Percentiles rank a stretch among this genome's conserved stretches.
Evolutionary conservation across 257 asterid species (phyloP).

Genomic region (Ligustrum vulgare): DNA sequence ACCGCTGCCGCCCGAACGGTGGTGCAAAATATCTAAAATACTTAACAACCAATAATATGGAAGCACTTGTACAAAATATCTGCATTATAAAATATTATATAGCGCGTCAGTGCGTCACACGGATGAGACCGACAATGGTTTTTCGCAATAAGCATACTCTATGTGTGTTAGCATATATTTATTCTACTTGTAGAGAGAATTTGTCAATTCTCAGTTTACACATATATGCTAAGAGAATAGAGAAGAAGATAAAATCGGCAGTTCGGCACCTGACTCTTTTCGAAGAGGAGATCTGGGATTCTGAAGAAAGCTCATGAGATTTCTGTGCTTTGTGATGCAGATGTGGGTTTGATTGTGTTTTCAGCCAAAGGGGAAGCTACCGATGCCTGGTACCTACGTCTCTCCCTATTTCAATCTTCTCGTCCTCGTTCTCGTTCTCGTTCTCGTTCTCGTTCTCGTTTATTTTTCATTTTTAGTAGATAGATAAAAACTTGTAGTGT

Average conservation of each 20-base stretch:
- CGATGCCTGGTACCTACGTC: slow-evolving; percentile 54
- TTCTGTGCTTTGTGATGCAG: slow-evolving; percentile 82
- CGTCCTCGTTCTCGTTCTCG: too few relatives aligned
- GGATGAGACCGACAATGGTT: slow-evolving; percentile 22
- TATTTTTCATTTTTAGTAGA: too few relatives aligned
- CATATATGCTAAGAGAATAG: slow-evolving; percentile 63
- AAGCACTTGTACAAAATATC: too few relatives aligned
- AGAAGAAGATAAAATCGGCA: slow-evolving; percentile 83
- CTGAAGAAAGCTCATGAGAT: slow-evolving; percentile 78
- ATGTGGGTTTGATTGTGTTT: slow-evolving; percentile 75
- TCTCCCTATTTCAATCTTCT: background rate
- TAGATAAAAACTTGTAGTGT: too few relatives aligned
- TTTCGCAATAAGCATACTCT: background rate
- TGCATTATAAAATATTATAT: too few relatives aligned
- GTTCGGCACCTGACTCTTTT: slow-evolving; percentile 76
- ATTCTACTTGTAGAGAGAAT: background rate
- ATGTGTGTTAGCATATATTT: too few relatives aligned
- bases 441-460: too few relatives aligned
- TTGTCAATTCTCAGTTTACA: too few relatives aligned
- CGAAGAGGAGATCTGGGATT: slow-evolving; percentile 69
- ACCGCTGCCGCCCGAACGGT: too few relatives aligned
- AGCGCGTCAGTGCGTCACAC: background rate
- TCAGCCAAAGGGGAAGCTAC: slow-evolving; percentile 77
- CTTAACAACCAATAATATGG: too few relatives aligned
- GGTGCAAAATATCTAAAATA: too few relatives aligned